Base-by-base conservation (phyloP, 2,329 filamentous ascomycete genomes). In the Exutisphaerella laricina region DNA sequence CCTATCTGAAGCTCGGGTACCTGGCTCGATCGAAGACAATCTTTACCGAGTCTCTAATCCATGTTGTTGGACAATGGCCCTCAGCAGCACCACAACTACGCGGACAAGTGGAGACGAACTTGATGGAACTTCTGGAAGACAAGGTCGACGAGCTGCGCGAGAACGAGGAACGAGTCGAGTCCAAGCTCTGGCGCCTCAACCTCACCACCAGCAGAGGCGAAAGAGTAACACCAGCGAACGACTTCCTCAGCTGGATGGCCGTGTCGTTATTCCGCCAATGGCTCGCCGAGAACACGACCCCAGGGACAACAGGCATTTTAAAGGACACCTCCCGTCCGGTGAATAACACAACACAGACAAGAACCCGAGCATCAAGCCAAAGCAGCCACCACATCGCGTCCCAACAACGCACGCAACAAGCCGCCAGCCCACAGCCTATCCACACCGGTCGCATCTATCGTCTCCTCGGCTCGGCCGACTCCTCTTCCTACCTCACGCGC, bases 1-100 rank as follows among this genome's bases (percentile, higher is more conserved):
- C 82, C 46, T 97, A 96, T 61, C 77, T 96, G 35, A 89, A 89
- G 45, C 77, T 97, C 1, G 89, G 88, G 26, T 95, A 88, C 58
- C 75, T 95, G 30, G 84, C 88, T 6, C 80, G 86, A 32, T 89
- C 83, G 58, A 84, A 85, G 53, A 82, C 89, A 30, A 78, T 84
- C 46, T 85, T 90, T 61, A 68, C 67, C 20, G 74, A 97, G 69
- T 88, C 89, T 0, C 73, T 97, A 36, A 86, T 95, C 39, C 90
- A 97, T 58, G 88, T 96, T 0, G 89, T 96, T 0, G 90, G 90
- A 3, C 87, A 94, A 63, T 97, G 90, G 90, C 89, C 90, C 0
- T 72, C 79, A 0, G 88, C 84, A 12, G 79, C 88, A 56, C 78
- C 84, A 18, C 86, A 86, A 55, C 77, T 96, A 25, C 80, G 86